Evolutionary conservation across 1,284 basidiomycete genomes (phyloP), one percentile per base, ranked within the genome.

Genomic region (Schizophyllum amplum): DNA sequence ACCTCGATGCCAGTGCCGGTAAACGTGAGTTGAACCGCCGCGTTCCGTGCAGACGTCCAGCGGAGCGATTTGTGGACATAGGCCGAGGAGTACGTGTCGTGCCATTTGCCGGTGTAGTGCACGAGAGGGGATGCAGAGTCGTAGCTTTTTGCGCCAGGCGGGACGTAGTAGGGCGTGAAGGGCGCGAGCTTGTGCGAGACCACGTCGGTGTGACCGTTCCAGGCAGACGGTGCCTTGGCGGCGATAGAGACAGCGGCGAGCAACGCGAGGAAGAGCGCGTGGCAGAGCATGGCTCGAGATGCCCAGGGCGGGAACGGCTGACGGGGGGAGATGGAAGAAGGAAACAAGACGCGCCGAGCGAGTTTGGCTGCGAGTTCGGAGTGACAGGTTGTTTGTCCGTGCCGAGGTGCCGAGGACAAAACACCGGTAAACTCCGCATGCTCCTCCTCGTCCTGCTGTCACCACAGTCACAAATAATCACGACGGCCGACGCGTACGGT

Each of bases 1-100:
- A 84, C 86, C 69, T 90, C 87, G 62, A 91, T 76, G 1, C 86
- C 86, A 9, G 83, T 84, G 9, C 87, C 87, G 22, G 71, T 73
- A 69, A 90, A 90, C 1, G 75, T 74, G 68, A 88, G 79, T 4
- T 73, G 72, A 51, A 80, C 72, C 11, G 78, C 70, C n/a, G 86
- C 82, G 52, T 75, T 76, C 17, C 69, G 67, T 51, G 77, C 67
- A 13, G 71, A 69, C 0, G 83, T 83, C 64, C 74, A 76, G 23
- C 74, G 77, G 21, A 82, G 68, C 9, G 80, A 78, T n/a, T 78
- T 74, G 23, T 75, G 69, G 48, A 81, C 67, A 62, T 80, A 85
- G 27, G 71, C 68, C 1, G 69, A 65, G 0, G 83, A 83, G 62
- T 74, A 82, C 1, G 74, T 68, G 25, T 80, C 76, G 11, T 67